A percentile compares a stretch with the other conserved stretches of the same genome.
These are phyloP conservation scores for Bruguiera sexangula DNA, from an alignment of 345 rosid genomes.

Conservation along the genomic window DNA sequence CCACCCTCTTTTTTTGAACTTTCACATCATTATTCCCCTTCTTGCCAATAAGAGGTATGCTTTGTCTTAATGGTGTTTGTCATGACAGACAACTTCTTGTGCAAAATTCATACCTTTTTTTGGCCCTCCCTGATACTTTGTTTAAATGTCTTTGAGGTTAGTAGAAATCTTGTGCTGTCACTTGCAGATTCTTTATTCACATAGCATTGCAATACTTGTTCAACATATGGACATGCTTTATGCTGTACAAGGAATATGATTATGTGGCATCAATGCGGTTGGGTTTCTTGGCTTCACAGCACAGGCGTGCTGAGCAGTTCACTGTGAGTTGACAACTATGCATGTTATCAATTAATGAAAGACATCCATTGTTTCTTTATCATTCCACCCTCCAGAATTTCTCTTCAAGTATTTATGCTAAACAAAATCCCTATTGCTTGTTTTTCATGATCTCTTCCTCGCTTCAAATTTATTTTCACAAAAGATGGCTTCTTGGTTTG, in stretches of 20 bases:
- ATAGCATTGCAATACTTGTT: slow-evolving; percentile 76
- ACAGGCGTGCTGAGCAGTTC: slow-evolving; percentile 81
- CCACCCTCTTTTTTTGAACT: neutral
- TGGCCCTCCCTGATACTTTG: no score
- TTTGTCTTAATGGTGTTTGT: no score
- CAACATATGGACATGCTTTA: slow-evolving; percentile 80
- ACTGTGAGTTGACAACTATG: slow-evolving; percentile 56
- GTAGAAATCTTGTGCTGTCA: slow-evolving; percentile 14
- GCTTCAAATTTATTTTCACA: neutral
- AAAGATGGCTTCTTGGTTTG: neutral
- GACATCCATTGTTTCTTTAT: neutral
- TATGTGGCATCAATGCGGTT: slow-evolving; percentile 75
- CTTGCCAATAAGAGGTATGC: no score
- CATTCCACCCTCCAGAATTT: neutral
- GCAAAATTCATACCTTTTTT: no score
- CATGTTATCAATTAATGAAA: slow-evolving; percentile 4
- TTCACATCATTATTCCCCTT: neutral
- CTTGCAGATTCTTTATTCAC: slow-evolving; percentile 85
- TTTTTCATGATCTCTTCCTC: neutral
- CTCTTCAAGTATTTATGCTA: neutral
- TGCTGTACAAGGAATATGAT: slow-evolving; percentile 91
- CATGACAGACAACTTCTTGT: no score
- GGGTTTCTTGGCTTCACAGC: slow-evolving; percentile 71
- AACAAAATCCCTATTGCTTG: neutral
- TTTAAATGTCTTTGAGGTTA: neutral